phyloP scores from a whole-genome alignment of 2,329 filamentous ascomycete species.

The Fusarium keratoplasticum region DNA sequence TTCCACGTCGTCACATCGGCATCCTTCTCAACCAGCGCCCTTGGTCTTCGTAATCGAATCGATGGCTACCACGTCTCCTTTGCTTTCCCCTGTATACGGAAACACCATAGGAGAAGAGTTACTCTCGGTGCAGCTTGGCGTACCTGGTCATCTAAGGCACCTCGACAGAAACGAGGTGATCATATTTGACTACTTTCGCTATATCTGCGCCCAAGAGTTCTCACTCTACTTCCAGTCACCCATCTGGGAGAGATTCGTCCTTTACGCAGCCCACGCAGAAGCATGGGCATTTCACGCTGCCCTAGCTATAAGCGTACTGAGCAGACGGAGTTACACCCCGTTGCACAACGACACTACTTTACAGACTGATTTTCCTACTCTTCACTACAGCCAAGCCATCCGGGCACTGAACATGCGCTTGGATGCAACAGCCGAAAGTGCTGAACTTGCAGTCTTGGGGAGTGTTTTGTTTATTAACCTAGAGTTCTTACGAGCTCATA shows the following conservation, averaged over 20 bases:
- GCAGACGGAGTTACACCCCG: neutral
- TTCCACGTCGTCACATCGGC: neutral
- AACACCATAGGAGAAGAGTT: neutral
- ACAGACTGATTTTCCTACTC: neutral
- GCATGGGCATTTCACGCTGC: slow-evolving; percentile 6
- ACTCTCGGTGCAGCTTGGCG: neutral
- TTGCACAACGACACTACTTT: neutral
- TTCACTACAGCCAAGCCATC: slow-evolving; percentile 8
- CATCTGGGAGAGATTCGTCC: neutral
- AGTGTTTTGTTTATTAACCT: slow-evolving; percentile 13
- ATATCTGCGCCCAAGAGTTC: slow-evolving; percentile 17
- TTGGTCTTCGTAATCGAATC: neutral
- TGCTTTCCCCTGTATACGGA: neutral
- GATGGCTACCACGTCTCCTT: neutral
- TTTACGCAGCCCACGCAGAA: neutral
- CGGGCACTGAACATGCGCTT: neutral
- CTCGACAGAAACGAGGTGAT: neutral
- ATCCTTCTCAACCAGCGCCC: neutral
- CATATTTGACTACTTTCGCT: slow-evolving; percentile 8
- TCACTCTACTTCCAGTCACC: slow-evolving; percentile 4
- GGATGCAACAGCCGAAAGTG: neutral
- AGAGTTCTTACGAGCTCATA: slow-evolving; percentile 3
- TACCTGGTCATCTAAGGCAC: neutral
- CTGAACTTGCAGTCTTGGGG: slow-evolving; percentile 2
- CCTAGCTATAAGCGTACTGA: slow-evolving; percentile 1